Evolutionary conservation across 306 rosid species (phyloP).

Genomic region (Biancaea sappan): DNA sequence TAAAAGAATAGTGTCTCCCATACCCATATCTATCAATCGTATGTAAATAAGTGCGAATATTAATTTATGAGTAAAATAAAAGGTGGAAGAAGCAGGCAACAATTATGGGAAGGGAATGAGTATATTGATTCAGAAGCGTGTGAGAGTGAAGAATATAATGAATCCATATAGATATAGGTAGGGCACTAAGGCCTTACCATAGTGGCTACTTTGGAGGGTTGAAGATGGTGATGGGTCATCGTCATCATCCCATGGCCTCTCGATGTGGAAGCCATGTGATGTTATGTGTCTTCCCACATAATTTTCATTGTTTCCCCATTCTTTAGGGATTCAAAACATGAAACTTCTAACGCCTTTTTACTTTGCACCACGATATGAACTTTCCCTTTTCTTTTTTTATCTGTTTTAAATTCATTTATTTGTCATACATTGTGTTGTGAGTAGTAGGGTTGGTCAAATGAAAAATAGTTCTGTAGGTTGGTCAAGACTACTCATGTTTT

Average conservation of each 20-base stretch:
- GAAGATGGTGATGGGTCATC: constrained; percentile 53
- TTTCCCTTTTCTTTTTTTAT: not conserved
- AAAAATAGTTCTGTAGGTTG: no score
- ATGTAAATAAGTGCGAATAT: no score
- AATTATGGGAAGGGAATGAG: constrained; percentile 27
- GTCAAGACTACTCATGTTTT: no score
- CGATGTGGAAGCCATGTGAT: constrained; percentile 66
- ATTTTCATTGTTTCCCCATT: constrained; percentile 31
- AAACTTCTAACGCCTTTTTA: constrained; percentile 24
- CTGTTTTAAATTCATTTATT: not conserved
- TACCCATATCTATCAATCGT: no score
- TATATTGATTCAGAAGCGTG: constrained; percentile 20
- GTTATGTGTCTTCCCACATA: constrained; percentile 29
- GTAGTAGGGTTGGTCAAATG: no score
- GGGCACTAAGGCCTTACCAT: constrained; percentile 42
- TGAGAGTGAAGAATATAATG: constrained; percentile 36
- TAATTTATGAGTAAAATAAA: no score
- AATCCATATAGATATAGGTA: constrained; percentile 32
- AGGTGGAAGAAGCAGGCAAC: constrained; percentile 36
- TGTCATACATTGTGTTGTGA: not conserved
- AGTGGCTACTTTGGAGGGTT: constrained; percentile 42
- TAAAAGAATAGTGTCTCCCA: no score
- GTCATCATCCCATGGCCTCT: no score
- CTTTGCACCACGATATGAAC: constrained; percentile 33
- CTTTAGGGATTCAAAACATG: constrained; percentile 39